Evolutionary conservation across 2,329 filamentous ascomycete genomes (phyloP).

Genomic region (Sarocladiaceae sp.): DNA sequence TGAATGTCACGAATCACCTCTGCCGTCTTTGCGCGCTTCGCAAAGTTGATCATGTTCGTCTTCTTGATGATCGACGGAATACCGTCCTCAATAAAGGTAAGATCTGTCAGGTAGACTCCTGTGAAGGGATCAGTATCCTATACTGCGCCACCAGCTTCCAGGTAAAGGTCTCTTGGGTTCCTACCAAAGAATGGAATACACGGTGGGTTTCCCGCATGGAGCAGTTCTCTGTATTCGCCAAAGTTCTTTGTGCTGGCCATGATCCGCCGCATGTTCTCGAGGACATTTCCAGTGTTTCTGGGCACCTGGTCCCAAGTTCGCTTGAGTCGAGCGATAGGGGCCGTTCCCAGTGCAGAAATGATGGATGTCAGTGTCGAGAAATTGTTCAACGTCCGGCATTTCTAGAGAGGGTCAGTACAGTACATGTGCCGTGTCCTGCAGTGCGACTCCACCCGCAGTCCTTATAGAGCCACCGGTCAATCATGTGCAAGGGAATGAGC

Average conservation of each 20-base stretch:
- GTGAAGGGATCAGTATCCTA: conserved; percentile 7
- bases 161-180: conserved; percentile 21
- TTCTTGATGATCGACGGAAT: conserved; percentile 96
- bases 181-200: conserved; percentile 97
- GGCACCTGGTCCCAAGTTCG: conserved; percentile 94
- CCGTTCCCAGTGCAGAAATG: conserved; percentile 89
- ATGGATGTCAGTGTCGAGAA: conserved; percentile 97
- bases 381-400: conserved; percentile 91
- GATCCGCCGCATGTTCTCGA: conserved; percentile 87
- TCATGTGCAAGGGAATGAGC: conserved; percentile 25
- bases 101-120: conserved; percentile 94
- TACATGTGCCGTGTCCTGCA: conserved; percentile 6
- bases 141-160: background rate
- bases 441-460: background rate
- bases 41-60: conserved; percentile 95
- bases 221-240: conserved; percentile 86
- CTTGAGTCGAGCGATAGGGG: conserved; percentile 88
- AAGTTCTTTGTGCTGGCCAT: conserved; percentile 99
- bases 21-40: conserved; percentile 94
- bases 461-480: background rate
- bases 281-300: conserved; percentile 67
- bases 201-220: conserved; percentile 89
- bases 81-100: conserved; percentile 97
- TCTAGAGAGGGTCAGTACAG: conserved; percentile 44
- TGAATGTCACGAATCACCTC: conserved; percentile 98